Evolutionary conservation across 2,329 filamentous ascomycete genomes (phyloP).

Genomic region (Teratosphaeria gauchensis): DNA sequence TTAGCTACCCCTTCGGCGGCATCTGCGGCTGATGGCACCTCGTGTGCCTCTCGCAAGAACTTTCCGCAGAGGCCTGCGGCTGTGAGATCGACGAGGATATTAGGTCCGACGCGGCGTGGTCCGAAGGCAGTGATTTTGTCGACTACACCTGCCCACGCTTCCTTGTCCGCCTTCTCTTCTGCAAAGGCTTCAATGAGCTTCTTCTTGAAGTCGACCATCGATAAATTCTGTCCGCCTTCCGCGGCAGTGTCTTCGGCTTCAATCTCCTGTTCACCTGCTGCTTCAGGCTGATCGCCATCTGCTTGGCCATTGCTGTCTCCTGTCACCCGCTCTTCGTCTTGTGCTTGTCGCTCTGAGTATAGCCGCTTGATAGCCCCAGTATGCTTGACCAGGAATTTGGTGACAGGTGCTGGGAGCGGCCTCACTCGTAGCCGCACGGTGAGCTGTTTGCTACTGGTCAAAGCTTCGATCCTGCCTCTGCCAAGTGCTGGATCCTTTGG

Average conservation of each 20-base stretch:
- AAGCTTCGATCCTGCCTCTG: slow-evolving; percentile 64
- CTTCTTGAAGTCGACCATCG: slow-evolving; percentile 64
- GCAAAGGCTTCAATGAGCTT: slow-evolving; percentile 62
- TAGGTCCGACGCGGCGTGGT: slow-evolving; percentile 73
- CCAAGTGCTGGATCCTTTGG: slow-evolving; percentile 78
- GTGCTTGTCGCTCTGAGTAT: slow-evolving; percentile 58
- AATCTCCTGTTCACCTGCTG: slow-evolving; percentile 29
- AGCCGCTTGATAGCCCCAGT: slow-evolving; percentile 66
- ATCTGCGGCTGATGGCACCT: slow-evolving; percentile 5
- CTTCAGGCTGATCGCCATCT: slow-evolving; percentile 28
- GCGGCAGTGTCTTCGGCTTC: slow-evolving; percentile 41
- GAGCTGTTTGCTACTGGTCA: slow-evolving; percentile 79
- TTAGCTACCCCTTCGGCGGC: slow-evolving; percentile 6
- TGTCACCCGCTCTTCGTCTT: slow-evolving; percentile 32
- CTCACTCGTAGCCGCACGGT: slow-evolving; percentile 66
- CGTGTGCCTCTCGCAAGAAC: slow-evolving; percentile 29
- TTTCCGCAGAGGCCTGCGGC: slow-evolving; percentile 60
- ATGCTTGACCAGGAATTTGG: slow-evolving; percentile 77
- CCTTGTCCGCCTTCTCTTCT: slow-evolving; percentile 60
- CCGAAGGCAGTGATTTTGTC: slow-evolving; percentile 86
- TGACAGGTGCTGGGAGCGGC: slow-evolving; percentile 68
- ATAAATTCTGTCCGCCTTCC: slow-evolving; percentile 51
- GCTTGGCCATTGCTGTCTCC: slow-evolving; percentile 32
- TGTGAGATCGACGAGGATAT: slow-evolving; percentile 79
- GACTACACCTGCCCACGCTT: slow-evolving; percentile 66